Evolutionary conservation across 805 yeast species (phyloP).

Genomic region (Candida saitoana): DNA sequence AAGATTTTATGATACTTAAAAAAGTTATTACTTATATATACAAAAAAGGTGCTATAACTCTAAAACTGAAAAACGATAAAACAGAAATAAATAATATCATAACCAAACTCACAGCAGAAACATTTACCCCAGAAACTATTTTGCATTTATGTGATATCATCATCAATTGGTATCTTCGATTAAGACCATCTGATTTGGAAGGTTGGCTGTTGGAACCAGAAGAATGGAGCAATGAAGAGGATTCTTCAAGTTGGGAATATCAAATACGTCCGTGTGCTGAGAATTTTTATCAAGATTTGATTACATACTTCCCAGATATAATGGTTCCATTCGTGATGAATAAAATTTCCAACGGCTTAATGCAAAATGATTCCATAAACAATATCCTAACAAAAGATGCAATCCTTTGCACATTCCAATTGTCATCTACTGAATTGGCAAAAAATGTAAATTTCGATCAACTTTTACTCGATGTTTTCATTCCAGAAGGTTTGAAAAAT

Average conservation of each 20-base stretch:
- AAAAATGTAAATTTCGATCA: conserved; percentile 67
- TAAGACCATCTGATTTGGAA: conserved; percentile 74
- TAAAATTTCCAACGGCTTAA: conserved; percentile 48
- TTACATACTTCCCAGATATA: conserved; percentile 55
- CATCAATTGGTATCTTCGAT: conserved; percentile 67
- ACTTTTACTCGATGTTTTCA: conserved; percentile 52
- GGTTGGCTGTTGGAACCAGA: conserved; percentile 86
- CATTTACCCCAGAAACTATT: conserved; percentile 57
- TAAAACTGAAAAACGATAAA: conserved; percentile 63
- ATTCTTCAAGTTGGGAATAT: conserved; percentile 73
- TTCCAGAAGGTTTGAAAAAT: conserved; percentile 59
- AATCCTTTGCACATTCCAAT: conserved; percentile 75
- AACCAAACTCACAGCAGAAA: conserved; percentile 44
- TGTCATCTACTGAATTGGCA: conserved; percentile 63
- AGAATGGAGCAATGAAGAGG: conserved; percentile 85
- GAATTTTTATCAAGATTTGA: conserved; percentile 72
- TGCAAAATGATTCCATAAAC: conserved; percentile 26
- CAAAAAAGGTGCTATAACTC: conserved; percentile 62
- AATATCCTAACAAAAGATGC: conserved; percentile 73
- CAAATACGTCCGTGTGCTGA: conserved; percentile 86
- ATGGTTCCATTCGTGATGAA: conserved; percentile 53
- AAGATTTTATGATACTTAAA: conserved; percentile 61
- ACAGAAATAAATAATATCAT: conserved; percentile 59
- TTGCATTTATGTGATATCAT: conserved; percentile 60
- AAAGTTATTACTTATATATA: conserved; percentile 56